Percentiles rank a stretch among this genome's conserved stretches.
phyloP scores from a whole-genome alignment of 108 stramenopile species.

The Craspedostauros australis region DNA sequence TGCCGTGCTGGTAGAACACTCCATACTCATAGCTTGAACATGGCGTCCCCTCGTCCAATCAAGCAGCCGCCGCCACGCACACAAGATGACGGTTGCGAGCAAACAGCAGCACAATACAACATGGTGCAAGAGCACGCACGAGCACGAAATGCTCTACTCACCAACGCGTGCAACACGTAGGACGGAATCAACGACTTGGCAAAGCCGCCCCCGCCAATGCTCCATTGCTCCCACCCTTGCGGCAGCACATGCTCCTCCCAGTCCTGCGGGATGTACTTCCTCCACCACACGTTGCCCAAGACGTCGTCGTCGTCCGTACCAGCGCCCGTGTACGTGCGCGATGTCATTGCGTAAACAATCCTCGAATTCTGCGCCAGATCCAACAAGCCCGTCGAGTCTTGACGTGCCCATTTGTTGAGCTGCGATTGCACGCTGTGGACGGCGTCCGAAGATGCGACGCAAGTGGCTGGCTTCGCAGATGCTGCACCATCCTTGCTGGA shows the following conservation, averaged over 20 bases:
- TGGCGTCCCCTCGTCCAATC: not conserved
- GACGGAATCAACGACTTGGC: too few relatives aligned
- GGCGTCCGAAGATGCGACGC: conserved; percentile 3
- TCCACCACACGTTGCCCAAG: conserved; percentile 30
- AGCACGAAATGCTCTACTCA: conserved; percentile 4
- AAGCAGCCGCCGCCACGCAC: not conserved
- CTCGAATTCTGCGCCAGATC: conserved; percentile 24
- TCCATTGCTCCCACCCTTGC: conserved; percentile 39
- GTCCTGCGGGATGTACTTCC: conserved; percentile 61
- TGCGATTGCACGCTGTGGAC: conserved; percentile 15
- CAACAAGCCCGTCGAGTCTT: conserved; percentile 18
- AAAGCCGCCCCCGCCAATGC: too few relatives aligned
- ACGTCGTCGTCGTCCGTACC: not conserved
- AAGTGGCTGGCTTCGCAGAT: not conserved
- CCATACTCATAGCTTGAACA: too few relatives aligned
- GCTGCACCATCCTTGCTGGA: not conserved
- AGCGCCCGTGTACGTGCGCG: conserved; percentile 14
- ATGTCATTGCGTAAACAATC: conserved; percentile 29
- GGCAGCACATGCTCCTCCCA: conserved; percentile 62
- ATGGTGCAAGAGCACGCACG: not conserved
- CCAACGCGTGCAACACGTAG: conserved; percentile 43
- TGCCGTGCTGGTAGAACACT: too few relatives aligned
- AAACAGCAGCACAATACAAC: not conserved
- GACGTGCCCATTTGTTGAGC: conserved; percentile 13
- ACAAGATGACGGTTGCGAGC: not conserved